Evolutionary conservation across 2,329 filamentous ascomycete genomes (phyloP), one percentile per base, ranked within the genome.

Genomic region (Xylariaceae sp.): DNA sequence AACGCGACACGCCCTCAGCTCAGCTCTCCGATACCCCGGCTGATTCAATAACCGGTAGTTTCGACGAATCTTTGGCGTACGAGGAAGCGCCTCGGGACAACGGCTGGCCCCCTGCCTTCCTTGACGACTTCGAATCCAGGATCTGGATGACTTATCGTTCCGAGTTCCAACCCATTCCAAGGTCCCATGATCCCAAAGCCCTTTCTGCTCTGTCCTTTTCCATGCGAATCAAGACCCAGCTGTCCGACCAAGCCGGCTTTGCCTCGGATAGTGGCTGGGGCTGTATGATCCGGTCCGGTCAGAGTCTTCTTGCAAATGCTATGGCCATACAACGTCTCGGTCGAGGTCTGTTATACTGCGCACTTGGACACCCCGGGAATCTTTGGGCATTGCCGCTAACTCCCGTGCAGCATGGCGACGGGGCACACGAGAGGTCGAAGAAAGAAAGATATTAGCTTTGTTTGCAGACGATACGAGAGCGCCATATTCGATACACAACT

Each of bases 121-220:
- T 97, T 35, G 87, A 91, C 57, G 94, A 99, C 71, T 95, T 97
- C 65, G 91, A 96, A 69, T 91, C 92, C 4, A 84, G 84, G 58
- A 83, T 96, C 70, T 97, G 94, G 92, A 89, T 99, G 80, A 97
- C 92, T 7, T 99, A 99, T 68, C 84, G 94, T 50, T 94, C 86
- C 30, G 87, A 87, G 62, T 99, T 99, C 68, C 76, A 85, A 7
- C 78, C 84, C 0, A 99, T 99, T 67, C 80, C 88, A 19, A 89
- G 85, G 69, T 91, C 88, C 3, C 78, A 80, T 51, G 87, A 92
- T 62, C 85, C 88, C 0, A 85, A 85, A 65, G 87, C 89, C 11
- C 69, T 77, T 1, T 78, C 85, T 3, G 77, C 84, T 6, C 83
- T 97, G 75, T 95, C 89, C 3, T 82, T 97, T 55, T 78, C 89